These are phyloP conservation scores for Chaetomium tenue DNA, from an alignment of 495 filamentous ascomycete species.

Conservation along the genomic window DNA sequence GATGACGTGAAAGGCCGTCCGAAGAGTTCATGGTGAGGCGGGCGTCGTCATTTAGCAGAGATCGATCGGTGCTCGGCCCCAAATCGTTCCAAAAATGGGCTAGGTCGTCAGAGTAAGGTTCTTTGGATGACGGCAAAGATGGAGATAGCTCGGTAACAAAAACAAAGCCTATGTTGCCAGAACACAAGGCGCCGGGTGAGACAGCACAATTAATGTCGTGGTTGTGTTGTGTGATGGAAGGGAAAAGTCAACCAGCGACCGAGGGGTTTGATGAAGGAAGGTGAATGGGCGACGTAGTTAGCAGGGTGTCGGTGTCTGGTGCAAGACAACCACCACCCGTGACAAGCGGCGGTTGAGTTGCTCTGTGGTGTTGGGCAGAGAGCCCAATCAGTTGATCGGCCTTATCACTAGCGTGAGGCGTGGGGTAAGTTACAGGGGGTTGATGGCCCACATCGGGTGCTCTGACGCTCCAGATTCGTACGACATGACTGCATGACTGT, in stretches of 20 bases:
- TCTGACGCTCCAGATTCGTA: neutral
- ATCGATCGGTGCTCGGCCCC: neutral
- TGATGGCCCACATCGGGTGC: neutral
- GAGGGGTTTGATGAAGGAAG: conserved; percentile 8
- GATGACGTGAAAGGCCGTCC: conserved; percentile 14
- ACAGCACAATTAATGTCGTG: conserved; percentile 10
- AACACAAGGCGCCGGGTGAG: neutral
- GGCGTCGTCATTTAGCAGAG: conserved; percentile 17
- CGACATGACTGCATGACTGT: neutral
- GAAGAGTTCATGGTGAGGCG: conserved; percentile 34
- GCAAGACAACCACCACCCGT: conserved; percentile 25
- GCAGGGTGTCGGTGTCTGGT: conserved; percentile 21
- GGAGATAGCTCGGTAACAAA: neutral
- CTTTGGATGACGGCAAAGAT: neutral
- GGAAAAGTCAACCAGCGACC: conserved; percentile 7
- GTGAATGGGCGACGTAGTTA: conserved; percentile 3
- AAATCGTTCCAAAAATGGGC: too few relatives aligned
- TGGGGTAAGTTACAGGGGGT: conserved; percentile 3
- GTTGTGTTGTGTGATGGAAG: conserved; percentile 13
- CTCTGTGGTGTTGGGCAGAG: conserved; percentile 16
- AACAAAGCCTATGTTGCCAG: conserved; percentile 2
- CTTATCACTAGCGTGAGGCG: conserved; percentile 29
- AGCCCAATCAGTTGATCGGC: conserved; percentile 36
- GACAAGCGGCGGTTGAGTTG: conserved; percentile 23
- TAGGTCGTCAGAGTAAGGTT: too few relatives aligned